phyloP scores from a whole-genome alignment of 2,329 filamentous ascomycete species.

The Alternaria atra region DNA sequence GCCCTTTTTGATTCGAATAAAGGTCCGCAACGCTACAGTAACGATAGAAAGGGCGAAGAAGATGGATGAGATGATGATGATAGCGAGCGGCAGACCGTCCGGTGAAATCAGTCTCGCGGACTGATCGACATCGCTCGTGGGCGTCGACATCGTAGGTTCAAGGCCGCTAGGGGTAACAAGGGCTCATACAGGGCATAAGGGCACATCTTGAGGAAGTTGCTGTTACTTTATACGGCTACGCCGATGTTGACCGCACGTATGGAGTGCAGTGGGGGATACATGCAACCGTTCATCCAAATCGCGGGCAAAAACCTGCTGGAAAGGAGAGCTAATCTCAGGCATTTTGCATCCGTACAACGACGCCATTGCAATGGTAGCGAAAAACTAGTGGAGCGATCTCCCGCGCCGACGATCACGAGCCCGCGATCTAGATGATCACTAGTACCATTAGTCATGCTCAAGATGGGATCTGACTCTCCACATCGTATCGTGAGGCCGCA shows the following conservation, averaged over 20 bases:
- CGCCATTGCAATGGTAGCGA: conserved; percentile 1
- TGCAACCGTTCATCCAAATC: neutral
- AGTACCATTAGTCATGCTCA: neutral
- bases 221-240: neutral
- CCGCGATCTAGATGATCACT: neutral
- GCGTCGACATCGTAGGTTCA: neutral
- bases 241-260: neutral
- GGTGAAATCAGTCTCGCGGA: conserved; percentile 19
- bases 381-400: conserved; percentile 2
- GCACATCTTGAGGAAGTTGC: neutral
- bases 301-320: neutral
- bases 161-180: neutral
- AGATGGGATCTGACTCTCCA: neutral
- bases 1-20: conserved; percentile 24
- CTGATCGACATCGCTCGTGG: conserved; percentile 16
- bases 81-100: conserved; percentile 28
- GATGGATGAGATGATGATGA: conserved; percentile 23
- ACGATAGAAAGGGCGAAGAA: conserved; percentile 27
- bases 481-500: neutral
- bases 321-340: neutral
- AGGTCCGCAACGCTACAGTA: conserved; percentile 27
- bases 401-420: neutral
- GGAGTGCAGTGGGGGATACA: neutral
- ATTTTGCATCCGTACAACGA: conserved; percentile 1
- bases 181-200: neutral